Evolutionary conservation across 1,284 basidiomycete genomes (phyloP), one percentile per base, ranked within the genome.

Genomic region (Cutaneotrichosporon sp.): DNA sequence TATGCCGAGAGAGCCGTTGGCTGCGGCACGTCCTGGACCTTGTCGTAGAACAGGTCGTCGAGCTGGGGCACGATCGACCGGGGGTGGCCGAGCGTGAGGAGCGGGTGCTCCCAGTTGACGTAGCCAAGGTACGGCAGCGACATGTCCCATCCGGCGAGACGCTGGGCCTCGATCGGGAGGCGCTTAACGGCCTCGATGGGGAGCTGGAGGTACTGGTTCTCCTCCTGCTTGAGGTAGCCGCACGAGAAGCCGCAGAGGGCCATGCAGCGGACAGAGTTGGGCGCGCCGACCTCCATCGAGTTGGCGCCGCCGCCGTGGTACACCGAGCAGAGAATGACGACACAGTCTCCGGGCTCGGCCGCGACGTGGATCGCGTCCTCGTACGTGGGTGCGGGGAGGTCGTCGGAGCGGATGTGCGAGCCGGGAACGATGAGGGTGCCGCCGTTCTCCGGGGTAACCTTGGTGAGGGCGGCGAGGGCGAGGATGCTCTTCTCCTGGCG

Each of bases 151-250:
- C 63, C 63, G 20, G 63, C 63, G 20, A 64, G 63, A 24, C 59
- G 55, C 56, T 64, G 63, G 2, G 63, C 63, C 47, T 58, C 59
- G 27, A 60, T 13, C 14, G 63, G 63, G n/a, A 64, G 63, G 20
- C 34, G 29, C 59, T 58, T 58, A 56, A 64, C 63, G 34, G 50
- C 38, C 63, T 64, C 63, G 20, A 14, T 24, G 18, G 56, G 51
- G 56, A 64, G 63, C 59, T 64, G 63, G 56, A 65, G 63, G 57
- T 65, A 65, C 60, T 65, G 63, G 63, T 65, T 65, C 60, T 65
- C 63, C 60, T 65, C 63, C 57, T 61, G 60, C 59, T 57, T 59
- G 54, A 65, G 60, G 60, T 65, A 65, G 1, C 63, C 63, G 54
- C 58, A 59, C 25, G 56, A 58, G 54, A 51, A 65, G 56, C 59